Percentiles rank a stretch among this genome's conserved stretches.
phyloP scores from a whole-genome alignment of 2,329 filamentous ascomycete genomes.

The Phialemoniopsis sp. region DNA sequence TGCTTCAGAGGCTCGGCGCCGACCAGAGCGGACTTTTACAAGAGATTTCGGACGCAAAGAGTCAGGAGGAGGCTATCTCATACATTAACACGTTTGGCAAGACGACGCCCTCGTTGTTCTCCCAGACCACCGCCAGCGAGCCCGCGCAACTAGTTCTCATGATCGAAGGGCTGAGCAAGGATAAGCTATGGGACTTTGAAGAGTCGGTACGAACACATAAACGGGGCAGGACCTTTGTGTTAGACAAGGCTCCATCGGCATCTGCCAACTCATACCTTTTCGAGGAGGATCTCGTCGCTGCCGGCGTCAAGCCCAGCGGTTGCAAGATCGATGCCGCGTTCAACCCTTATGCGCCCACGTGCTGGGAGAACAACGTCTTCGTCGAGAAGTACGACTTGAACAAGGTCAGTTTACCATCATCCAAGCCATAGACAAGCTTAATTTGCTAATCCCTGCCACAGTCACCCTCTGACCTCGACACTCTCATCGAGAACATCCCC shows the following conservation, averaged over 20 bases:
- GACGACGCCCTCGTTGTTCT: conserved; percentile 45
- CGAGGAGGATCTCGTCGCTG: conserved; percentile 31
- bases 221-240: no score
- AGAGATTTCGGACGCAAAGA: conserved; percentile 35
- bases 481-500: conserved; percentile 38
- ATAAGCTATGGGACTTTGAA: no score
- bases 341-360: conserved; percentile 36
- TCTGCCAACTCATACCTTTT: conserved; percentile 36
- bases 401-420: conserved; percentile 26
- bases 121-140: conserved; percentile 27
- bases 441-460: conserved; percentile 11
- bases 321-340: conserved; percentile 33
- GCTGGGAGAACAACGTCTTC: conserved; percentile 39
- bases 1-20: conserved; percentile 52
- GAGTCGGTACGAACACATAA: no score
- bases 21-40: conserved; percentile 42
- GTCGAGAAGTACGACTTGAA: conserved; percentile 38
- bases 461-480: conserved; percentile 34
- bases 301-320: conserved; percentile 27
- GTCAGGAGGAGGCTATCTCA: conserved; percentile 45
- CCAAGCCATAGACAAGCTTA: background rate
- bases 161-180: conserved; percentile 40
- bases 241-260: no score
- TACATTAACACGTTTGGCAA: conserved; percentile 60
- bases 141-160: conserved; percentile 55